Evolutionary conservation across 148 eudicot species (phyloP), one percentile per base, ranked within the genome.

Genomic region (Agrostemma githago): DNA sequence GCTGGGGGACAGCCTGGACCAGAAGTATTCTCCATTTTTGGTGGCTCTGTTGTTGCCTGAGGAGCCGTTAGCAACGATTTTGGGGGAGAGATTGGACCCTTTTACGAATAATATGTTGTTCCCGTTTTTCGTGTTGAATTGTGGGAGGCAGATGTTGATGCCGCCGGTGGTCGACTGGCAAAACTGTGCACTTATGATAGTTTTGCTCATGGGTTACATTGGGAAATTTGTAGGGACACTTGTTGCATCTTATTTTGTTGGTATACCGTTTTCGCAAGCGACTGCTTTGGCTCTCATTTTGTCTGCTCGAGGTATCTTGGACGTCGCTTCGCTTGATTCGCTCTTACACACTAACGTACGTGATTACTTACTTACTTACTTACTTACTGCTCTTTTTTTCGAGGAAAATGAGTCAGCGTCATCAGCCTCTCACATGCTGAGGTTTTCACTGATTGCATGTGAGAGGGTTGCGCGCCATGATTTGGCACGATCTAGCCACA

Each of bases 11-110:
- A 51, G 16, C 9, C 4, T 51, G 3, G 56, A 11, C 4, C 56
- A 51, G 14, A 51, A 12, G 14, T 51, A 51, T 51, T 11, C 56
- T 12, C 56, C 56, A 1, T 51, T 77, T 17, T 39, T 77, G 8
- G 54, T 77, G 10, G 70, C 80, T 2, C 41, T 71, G 14, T 34
- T n/a, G n/a, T 54, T 77, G 43, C 80, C 80, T 4, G 80, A 77
- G 54, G 80, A 77, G 57, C 80, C 80, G 5, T 60, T 77, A n/a
- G 60, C 75, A 1, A 6, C 80, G 8, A 65, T 77, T 11, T 15
- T 77, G 3, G 6, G 34, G 2, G 34, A 71, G 8, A 54, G 40
- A 57, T 39, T 77, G 56, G 80, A 77, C 53, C 21, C 70, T 8
- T 48, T 77, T 34, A 38, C 73, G 0, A 17, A 56, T 5, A 26